Percentiles rank a stretch among this genome's conserved stretches.
phyloP scores from a whole-genome alignment of 306 rosid genomes.

The Hylodesmum podocarpum region DNA sequence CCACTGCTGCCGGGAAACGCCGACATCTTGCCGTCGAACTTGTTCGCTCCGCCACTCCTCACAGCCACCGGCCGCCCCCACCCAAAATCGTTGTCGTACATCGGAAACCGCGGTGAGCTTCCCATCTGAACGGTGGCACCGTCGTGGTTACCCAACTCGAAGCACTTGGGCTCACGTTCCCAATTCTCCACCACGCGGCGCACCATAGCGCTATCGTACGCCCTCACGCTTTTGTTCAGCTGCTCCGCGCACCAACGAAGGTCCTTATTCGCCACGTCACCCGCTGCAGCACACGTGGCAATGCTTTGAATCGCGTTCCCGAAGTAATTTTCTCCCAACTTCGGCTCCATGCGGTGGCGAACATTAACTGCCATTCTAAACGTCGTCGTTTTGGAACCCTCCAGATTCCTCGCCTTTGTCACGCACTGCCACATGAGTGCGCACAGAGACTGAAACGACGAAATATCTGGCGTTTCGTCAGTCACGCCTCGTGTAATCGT shows the following conservation, averaged over 20 bases:
- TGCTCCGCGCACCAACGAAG: constrained; percentile 72
- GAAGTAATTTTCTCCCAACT: constrained; percentile 55
- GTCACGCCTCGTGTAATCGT: constrained; percentile 26
- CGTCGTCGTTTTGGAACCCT: constrained; percentile 55
- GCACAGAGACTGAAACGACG: constrained; percentile 78
- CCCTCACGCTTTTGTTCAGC: constrained; percentile 60
- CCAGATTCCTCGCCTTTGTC: constrained; percentile 70
- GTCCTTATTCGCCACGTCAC: constrained; percentile 53
- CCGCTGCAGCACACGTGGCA: constrained; percentile 43
- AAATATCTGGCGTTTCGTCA: constrained; percentile 41
- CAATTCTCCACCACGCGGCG: constrained; percentile 59
- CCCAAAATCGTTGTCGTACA: constrained; percentile 92
- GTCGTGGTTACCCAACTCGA: constrained; percentile 69
- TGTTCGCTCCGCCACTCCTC: constrained; percentile 72
- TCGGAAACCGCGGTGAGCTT: constrained; percentile 86
- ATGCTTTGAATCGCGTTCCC: constrained; percentile 87
- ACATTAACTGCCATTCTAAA: constrained; percentile 79
- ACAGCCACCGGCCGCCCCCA: constrained; percentile 86
- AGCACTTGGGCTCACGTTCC: constrained; percentile 67
- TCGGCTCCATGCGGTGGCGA: constrained; percentile 73
- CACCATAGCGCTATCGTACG: constrained; percentile 58
- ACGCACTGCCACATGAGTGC: constrained; percentile 71
- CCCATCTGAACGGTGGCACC: constrained; percentile 86
- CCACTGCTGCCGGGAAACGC: constrained; percentile 75
- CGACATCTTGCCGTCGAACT: constrained; percentile 87